Percentiles rank a stretch among this genome's conserved stretches.
phyloP scores from a whole-genome alignment of 2,329 filamentous ascomycete genomes.

The Ceratocystis variospora region DNA sequence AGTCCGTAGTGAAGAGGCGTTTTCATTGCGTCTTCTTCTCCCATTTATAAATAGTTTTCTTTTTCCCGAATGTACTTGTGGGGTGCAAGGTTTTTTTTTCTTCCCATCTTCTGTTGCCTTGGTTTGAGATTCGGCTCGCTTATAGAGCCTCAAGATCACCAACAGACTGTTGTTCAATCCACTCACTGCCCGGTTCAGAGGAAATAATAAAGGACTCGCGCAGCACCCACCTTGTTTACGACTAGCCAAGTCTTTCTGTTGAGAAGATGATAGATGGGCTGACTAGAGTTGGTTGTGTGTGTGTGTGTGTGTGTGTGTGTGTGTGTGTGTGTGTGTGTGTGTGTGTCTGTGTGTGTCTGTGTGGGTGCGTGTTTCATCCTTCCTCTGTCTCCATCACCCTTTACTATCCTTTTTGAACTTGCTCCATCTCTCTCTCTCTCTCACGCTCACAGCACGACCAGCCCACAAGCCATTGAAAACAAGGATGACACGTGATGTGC shows the following conservation, averaged over 20 bases:
- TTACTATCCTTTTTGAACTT: background rate
- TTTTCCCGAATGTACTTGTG: background rate
- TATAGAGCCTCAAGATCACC: background rate
- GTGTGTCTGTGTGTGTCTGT: background rate
- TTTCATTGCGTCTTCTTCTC: background rate
- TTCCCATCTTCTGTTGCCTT: background rate
- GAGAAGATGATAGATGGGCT: too few relatives aligned
- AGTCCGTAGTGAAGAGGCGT: background rate
- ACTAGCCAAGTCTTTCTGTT: too few relatives aligned
- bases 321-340: background rate
- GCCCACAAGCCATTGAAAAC: background rate
- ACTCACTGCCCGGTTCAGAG: background rate
- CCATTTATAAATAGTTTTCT: background rate
- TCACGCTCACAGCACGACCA: background rate
- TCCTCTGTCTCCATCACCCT: background rate
- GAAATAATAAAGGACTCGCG: background rate
- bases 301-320: background rate
- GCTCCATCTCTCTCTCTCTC: background rate
- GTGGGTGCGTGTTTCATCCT: background rate
- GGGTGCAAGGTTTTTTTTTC: background rate
- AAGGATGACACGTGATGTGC: constrained; percentile 1
- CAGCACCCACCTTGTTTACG: background rate
- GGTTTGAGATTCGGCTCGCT: background rate
- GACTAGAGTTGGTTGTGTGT: background rate
- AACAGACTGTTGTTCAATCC: background rate